These are phyloP conservation scores for Rubia tinctorum DNA, from an alignment of 305 asterid genomes.

Conservation along the genomic window DNA sequence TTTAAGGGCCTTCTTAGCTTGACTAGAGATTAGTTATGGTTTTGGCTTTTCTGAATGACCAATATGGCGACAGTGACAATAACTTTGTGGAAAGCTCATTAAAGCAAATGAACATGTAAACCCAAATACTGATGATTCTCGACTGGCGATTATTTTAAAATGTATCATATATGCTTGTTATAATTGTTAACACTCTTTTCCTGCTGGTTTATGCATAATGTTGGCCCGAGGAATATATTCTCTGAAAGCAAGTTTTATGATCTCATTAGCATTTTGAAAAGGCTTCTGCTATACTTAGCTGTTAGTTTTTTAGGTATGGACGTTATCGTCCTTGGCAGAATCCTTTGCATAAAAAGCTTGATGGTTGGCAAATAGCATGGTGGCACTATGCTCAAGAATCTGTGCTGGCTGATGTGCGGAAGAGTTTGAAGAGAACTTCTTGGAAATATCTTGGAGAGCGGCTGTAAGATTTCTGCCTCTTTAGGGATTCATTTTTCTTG, in stretches of 20 bases:
- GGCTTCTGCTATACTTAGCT: conserved; percentile 17
- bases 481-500: neutral
- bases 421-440: conserved; percentile 79
- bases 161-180: neutral
- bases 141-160: neutral
- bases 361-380: conserved; percentile 95
- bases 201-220: conserved; percentile 3
- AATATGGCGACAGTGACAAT: neutral
- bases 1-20: neutral
- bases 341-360: conserved; percentile 65
- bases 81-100: neutral
- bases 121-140: neutral
- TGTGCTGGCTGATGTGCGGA: conserved; percentile 80
- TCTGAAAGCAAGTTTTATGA: neutral
- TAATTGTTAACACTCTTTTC: neutral
- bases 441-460: conserved; percentile 95
- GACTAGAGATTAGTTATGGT: neutral
- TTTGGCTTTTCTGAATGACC: neutral
- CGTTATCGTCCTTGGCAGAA: conserved; percentile 93
- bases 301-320: conserved; percentile 61
- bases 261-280: neutral
- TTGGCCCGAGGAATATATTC: neutral
- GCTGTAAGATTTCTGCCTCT: conserved; percentile 57
- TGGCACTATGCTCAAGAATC: conserved; percentile 95
- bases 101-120: neutral